Evolutionary conservation across 352 stramenopile genomes (phyloP), one percentile per base, ranked within the genome.

Genomic region (Globisporangium ultimum): DNA sequence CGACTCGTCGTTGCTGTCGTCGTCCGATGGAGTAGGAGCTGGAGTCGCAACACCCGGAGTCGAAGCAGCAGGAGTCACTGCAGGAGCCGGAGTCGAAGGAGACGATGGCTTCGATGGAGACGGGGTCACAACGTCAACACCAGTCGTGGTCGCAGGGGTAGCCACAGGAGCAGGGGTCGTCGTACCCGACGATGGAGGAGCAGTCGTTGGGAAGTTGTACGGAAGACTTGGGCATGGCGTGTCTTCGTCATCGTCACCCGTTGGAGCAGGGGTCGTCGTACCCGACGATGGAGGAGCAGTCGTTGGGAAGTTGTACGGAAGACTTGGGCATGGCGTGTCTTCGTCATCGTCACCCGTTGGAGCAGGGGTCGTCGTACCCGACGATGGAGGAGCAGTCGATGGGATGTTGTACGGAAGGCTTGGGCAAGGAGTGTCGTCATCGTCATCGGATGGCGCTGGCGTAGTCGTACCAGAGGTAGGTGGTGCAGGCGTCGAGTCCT

Each of bases 391-490:
- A 43, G 38, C 38, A 43, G 38, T 43, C 1, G 46, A 14, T 51
- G 46, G 48, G 24, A 54, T 43, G 24, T 54, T 45, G 48, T 54
- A 54, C 3, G 48, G 48, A 3, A 54, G 10, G 5, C 24, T 54
- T 54, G 48, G 48, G 28, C 48, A 54, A 13, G 48, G 48, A 28
- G 48, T 54, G 15, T 54, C 48, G 13, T 53, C 48, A n/a, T 21
- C 18, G 10, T 53, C 48, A 24, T 41, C 47, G 2, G 14, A 3
- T 17, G 38, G 38, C 2, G 38, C 38, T 43, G 38, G 38, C 3
- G 38, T 43, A 17, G 38, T 43, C 3, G 38, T 17, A 43, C 38
- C 38, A 2, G 38, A 43, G 3, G 38, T 17, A 43, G 38, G 10
- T 17, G 38, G 38, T 17, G 38, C 38, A 43, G 38, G 38, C 3